Evolutionary conservation across 768 basidiomycete genomes (phyloP), one percentile per base, ranked within the genome.

Genomic region (Phlebiopsis gigantea): DNA sequence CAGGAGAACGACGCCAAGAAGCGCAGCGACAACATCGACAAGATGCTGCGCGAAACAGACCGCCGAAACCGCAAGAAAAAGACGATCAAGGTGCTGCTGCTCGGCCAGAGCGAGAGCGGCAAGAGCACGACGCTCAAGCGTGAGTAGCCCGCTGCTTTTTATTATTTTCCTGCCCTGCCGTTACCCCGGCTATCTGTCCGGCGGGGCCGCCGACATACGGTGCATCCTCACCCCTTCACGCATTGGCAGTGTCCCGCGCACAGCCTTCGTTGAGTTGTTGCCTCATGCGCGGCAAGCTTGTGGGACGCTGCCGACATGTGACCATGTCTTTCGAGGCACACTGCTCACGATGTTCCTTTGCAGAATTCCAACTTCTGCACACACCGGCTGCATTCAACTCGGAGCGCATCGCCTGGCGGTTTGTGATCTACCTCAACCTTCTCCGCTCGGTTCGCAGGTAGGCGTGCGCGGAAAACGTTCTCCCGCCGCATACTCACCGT

Each of bases 91-190:
- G 81, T 93, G 52, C 75, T 93, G 54, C 77, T 93, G 59, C 82
- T 93, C 42, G 90, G 90, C 51, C 90, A 93, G 78, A 91, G 90
- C 59, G 90, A 92, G 77, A 90, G 88, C 65, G 90, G 90, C 41
- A 93, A 92, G 77, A 90, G 87, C 67, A 93, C 90, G 8, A 90
- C 89, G 7, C 77, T 92, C 64, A 91, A 91, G 75, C 90, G 90
- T 91, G 77, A 82, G 89, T 84, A 24, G 4, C 57, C 31, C 46
- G 10, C 31, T 34, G 14, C 14, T 34, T 7, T 34, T 34, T 34
- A 34, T 14, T 34, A 34, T 34, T 34, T 34, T 34, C 31, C 31
- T 14, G 31, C 31, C 31, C 31, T 14, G 6, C 14, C 21, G 46
- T 48, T 48, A 48, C 46, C 46, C 46, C 25, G 46, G 46, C 14